Conservation (phyloP, 2,329 filamentous ascomycete genomes). For the Aspergillus fumigatiaffinis region DNA sequence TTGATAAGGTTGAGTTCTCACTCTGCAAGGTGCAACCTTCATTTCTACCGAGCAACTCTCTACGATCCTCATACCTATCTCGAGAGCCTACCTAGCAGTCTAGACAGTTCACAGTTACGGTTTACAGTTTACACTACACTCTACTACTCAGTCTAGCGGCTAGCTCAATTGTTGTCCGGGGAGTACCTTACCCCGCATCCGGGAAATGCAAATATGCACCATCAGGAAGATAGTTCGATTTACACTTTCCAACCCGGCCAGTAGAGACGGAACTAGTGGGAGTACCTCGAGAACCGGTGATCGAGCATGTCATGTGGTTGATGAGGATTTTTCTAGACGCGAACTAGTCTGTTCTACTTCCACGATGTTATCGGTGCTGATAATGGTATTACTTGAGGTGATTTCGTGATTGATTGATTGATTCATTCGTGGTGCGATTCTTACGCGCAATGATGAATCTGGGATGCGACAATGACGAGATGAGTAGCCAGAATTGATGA, state of each 20-base stretch:
- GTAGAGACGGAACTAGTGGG: background rate
- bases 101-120: background rate
- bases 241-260: background rate
- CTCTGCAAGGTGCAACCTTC: background rate
- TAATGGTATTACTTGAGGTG: background rate
- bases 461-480: background rate
- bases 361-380: background rate
- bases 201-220: background rate
- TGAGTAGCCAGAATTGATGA: background rate
- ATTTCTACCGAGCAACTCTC: no score
- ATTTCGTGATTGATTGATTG: background rate
- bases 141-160: background rate
- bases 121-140: background rate
- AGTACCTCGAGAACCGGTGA: background rate
- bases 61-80: background rate
- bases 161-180: background rate
- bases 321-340: background rate
- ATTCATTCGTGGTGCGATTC: background rate
- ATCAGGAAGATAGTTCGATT: background rate
- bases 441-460: background rate
- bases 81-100: background rate
- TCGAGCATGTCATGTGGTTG: background rate
- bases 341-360: background rate
- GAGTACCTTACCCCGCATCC: background rate
- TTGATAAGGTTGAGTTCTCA: background rate